Conservation (phyloP, 306 rosid species). For the Rosa chinensis region DNA sequence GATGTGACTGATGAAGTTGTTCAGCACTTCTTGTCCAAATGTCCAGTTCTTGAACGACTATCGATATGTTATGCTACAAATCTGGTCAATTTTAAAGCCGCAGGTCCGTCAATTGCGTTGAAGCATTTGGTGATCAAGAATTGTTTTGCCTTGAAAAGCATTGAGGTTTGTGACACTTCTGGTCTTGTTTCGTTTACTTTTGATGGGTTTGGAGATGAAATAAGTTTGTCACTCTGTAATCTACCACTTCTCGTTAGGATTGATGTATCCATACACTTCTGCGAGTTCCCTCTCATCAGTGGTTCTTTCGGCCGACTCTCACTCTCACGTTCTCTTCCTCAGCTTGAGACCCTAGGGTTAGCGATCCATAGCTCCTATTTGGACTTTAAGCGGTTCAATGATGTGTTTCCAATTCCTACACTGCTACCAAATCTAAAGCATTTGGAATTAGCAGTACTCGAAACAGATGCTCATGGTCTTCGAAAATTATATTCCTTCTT, state of each 20-base stretch:
- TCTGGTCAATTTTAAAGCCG: background rate
- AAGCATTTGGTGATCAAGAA: background rate
- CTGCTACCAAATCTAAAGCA: too few relatives aligned
- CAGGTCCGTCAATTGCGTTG: background rate
- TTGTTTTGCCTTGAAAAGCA: background rate
- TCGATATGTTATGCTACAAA: too few relatives aligned
- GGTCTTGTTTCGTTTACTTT: background rate
- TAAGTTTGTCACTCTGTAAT: background rate
- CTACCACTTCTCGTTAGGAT: background rate
- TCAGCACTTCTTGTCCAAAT: background rate
- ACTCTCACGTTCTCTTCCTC: too few relatives aligned
- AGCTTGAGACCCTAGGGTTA: background rate
- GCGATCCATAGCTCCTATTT: background rate
- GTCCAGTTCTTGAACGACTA: background rate
- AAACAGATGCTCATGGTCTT: too few relatives aligned
- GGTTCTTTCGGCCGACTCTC: too few relatives aligned
- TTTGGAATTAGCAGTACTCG: too few relatives aligned
- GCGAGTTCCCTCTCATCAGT: too few relatives aligned
- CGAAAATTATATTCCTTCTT: too few relatives aligned
- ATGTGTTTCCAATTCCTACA: too few relatives aligned
- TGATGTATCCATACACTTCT: too few relatives aligned
- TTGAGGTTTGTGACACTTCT: background rate
- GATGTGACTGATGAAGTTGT: background rate
- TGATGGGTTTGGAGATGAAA: background rate
- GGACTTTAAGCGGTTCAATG: background rate